Evolutionary conservation across 2,329 filamentous ascomycete species (phyloP).

Genomic region (Camptophora hylomeconis): DNA sequence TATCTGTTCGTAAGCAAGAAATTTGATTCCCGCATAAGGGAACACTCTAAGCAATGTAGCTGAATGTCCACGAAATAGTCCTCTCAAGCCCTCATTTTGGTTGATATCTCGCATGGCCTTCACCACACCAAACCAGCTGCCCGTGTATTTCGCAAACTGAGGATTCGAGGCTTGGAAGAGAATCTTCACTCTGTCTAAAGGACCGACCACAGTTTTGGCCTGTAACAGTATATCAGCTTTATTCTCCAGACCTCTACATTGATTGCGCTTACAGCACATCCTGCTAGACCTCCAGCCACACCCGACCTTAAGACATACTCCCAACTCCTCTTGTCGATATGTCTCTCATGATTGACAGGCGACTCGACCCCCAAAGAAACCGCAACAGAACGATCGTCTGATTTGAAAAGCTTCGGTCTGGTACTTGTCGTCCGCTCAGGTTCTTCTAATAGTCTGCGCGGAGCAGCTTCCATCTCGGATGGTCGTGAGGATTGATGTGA

Average conservation of each 20-base stretch:
- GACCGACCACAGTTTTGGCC: conserved; percentile 92
- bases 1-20: conserved; percentile 94
- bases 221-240: conserved; percentile 25
- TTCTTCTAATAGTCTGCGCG: conserved; percentile 20
- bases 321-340: conserved; percentile 56
- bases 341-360: conserved; percentile 25
- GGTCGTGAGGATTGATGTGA: conserved; percentile 17
- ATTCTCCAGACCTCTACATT: conserved; percentile 8
- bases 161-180: conserved; percentile 94
- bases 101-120: conserved; percentile 77
- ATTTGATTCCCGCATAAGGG: conserved; percentile 95
- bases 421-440: conserved; percentile 6
- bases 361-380: too few relatives aligned
- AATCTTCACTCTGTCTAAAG: conserved; percentile 95
- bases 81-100: conserved; percentile 54
- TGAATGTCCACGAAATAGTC: conserved; percentile 86
- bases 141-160: conserved; percentile 83
- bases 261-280: conserved; percentile 62
- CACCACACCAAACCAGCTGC: conserved; percentile 75
- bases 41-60: conserved; percentile 90
- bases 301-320: conserved; percentile 78
- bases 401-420: conserved; percentile 33
- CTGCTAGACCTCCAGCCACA: conserved; percentile 77
- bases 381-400: conserved; percentile 39
- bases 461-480: conserved; percentile 39